Base-by-base conservation (phyloP, 768 basidiomycete genomes). In the Strobilomyces confusus region DNA sequence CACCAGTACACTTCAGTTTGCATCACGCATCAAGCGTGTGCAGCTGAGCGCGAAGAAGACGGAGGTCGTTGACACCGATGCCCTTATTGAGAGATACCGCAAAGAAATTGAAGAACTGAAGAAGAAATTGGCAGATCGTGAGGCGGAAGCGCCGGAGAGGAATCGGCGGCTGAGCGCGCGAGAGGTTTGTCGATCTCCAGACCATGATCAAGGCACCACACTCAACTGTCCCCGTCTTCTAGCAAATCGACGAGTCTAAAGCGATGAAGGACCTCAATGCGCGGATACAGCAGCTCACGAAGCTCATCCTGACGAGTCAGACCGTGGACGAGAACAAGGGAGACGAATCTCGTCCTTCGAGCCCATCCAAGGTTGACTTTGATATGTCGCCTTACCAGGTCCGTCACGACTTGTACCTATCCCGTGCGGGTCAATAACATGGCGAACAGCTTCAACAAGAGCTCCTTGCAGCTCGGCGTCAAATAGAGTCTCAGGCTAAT, bases 61-160 rank as follows among this genome's bases (percentile, higher is more conserved):
- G 69, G 94, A 97, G 68, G 77, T 98, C 12, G 83, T 97, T 4
- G 92, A 97, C 61, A 93, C 92, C 0, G 91, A 94, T 55, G 95
- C 93, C 0, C 78, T 97, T 37, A 89, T 99, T 57, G 92, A 95
- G 73, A 81, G 92, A 47, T 98, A 98, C 68, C 82, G 91, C 60
- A 90, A 89, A 62, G 93, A 98, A 72, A 95, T 99, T 50, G 94
- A 95, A 45, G 87, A 89, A 38, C 82, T 99, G 49, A 89, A 86
- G 74, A 73, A 68, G 3, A 80, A 91, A 38, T 76, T 95, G 38
- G 72, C 77, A 14, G 88, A 89, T 57, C 75, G 83, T 36, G 87
- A 89, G 65, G 79, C 81, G 9, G 86, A 86, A 47, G 84, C 81
- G 14, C 77, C 75, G 17, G 67, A 63, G 40, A 69, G 71, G 58